phyloP scores from a whole-genome alignment of 2,329 filamentous ascomycete species.

The Phaeophleospora eucalypticola region DNA sequence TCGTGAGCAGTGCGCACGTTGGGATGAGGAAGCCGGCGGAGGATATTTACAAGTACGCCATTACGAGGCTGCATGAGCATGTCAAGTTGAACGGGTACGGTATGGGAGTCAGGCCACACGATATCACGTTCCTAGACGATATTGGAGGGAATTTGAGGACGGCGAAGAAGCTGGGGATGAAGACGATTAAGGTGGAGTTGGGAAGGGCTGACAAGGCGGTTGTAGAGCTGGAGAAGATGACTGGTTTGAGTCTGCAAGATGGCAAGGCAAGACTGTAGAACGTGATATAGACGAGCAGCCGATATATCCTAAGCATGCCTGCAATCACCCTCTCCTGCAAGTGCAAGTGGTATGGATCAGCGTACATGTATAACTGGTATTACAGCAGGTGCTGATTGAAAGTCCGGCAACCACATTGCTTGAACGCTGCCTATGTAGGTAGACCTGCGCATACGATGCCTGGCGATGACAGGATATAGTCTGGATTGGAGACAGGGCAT shows the following conservation, averaged over 20 bases:
- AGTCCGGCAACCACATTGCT: too few species aligned
- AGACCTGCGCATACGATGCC: too few species aligned
- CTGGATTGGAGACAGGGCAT: too few species aligned
- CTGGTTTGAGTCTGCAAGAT: constrained; percentile 51
- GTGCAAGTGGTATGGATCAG: too few species aligned
- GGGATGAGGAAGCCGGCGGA: constrained; percentile 84
- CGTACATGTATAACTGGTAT: too few species aligned
- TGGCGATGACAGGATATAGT: too few species aligned
- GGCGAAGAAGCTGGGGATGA: constrained; percentile 68
- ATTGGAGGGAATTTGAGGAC: constrained; percentile 90
- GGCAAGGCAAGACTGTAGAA: constrained; percentile 10
- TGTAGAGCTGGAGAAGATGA: constrained; percentile 69
- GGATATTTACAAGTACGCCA: constrained; percentile 70
- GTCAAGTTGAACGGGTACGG: constrained; percentile 52
- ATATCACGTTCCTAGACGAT: constrained; percentile 86
- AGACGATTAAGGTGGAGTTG: constrained; percentile 78
- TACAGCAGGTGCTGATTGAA: too few species aligned
- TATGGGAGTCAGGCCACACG: constrained; percentile 55
- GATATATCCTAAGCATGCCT: too few species aligned
- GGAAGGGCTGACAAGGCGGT: constrained; percentile 78
- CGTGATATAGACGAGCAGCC: background rate
- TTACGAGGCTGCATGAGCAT: constrained; percentile 62
- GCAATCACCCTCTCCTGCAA: background rate
- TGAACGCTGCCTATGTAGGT: too few species aligned
- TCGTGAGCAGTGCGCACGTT: constrained; percentile 79